Base-by-base conservation (phyloP, 441 rosid species). In the Euphorbia corollata region DNA sequence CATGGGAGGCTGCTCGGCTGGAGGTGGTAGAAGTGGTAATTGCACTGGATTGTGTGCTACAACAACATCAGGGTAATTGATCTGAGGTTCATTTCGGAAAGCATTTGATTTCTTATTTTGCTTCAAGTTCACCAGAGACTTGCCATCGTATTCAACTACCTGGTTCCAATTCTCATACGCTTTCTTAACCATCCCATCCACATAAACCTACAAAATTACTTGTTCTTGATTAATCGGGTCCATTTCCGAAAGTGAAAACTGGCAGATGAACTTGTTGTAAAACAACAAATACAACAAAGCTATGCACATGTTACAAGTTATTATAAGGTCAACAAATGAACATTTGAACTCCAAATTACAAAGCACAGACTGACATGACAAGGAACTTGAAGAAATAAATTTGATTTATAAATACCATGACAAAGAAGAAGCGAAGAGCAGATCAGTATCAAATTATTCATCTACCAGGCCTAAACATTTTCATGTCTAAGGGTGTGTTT, bases 121-220 rank as follows among this genome's bases (percentile, higher is more conserved):
- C 84, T 91, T 88, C 71, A 80, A 71, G 80, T 75, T 83, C 74
- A 88, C 8, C 47, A 91, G 79, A 51, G 97, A 87, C 76, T 95
- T 90, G 74, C 96, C 98, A 77, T 92, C 98, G 78, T 92, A 92
- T 74, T 95, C 97, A 66, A 92, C 69, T 45, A 90, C 99, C 70
- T 79, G 80, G 78, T 71, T 76, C 99, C 99, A 95, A 69, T 90
- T 87, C 1, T 92, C 99, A 84, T 95, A 95, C 38, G 99, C 99
- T 78, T 88, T 92, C 85, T 90, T 95, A 82, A 95, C 87, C 76
- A 86, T 74, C 13, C 90, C 66, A 78, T 95, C 99, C 39, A 95
- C 96, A 80, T 79, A 90, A 22, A 91, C 72, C 99, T 95, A 87
- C 74, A 85, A 50, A 62, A 78, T 76, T 18, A 39, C 64, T 12